Evolutionary conservation across 352 stramenopile species (phyloP).

Genomic region (Saprolegnia diclina): DNA sequence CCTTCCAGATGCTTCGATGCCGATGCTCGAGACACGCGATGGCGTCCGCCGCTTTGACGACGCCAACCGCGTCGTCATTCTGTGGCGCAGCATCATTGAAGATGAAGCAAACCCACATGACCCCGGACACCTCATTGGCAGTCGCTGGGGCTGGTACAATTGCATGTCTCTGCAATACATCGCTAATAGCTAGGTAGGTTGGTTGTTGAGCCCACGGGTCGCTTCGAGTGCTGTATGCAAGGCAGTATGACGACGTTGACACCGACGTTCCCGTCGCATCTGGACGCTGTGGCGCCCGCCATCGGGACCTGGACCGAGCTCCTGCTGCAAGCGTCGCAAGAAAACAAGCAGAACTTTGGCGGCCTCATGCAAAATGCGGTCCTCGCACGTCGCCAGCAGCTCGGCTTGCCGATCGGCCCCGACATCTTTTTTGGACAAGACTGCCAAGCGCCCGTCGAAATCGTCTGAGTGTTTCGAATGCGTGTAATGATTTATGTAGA

Average conservation of each 20-base stretch:
- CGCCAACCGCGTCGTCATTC: not conserved
- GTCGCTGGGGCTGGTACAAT: slow-evolving; percentile 3
- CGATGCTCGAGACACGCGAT: not conserved
- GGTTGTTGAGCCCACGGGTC: not conserved
- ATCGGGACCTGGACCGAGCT: slow-evolving; percentile 1
- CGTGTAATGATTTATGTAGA: too few species aligned
- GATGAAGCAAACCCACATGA: not conserved
- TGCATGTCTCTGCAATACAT: not conserved
- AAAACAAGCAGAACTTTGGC: slow-evolving; percentile 5
- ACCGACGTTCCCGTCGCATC: not conserved
- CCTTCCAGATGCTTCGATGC: not conserved
- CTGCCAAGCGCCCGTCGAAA: too few species aligned
- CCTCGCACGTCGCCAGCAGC: not conserved
- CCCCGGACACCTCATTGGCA: not conserved
- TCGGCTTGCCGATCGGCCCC: not conserved
- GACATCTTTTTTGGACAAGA: not conserved
- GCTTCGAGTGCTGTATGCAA: not conserved
- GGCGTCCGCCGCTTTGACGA: not conserved
- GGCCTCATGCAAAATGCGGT: not conserved
- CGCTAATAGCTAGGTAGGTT: not conserved
- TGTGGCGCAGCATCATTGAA: slow-evolving; percentile 1
- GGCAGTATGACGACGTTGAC: not conserved
- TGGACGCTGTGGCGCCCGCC: not conserved
- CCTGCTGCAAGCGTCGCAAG: not conserved
- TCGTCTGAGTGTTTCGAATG: too few species aligned